A percentile compares a stretch with the other conserved stretches of the same genome.
Conservation (phyloP, 2,329 filamentous ascomycete species). For the Metarhizium guizhouense region DNA sequence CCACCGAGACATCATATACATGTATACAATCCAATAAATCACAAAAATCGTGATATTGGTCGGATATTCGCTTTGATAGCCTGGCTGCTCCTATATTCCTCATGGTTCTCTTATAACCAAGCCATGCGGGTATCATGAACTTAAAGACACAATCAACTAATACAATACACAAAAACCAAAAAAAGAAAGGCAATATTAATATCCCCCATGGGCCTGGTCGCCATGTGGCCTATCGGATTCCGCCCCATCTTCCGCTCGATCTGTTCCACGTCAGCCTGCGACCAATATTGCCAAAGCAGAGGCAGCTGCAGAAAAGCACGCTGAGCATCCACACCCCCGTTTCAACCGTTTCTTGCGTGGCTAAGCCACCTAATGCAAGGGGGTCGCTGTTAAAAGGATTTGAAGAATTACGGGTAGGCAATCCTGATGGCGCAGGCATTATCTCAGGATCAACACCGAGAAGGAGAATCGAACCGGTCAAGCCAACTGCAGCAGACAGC, state of each 20-base stretch:
- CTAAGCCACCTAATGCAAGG: conserved; percentile 38
- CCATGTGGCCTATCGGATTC: conserved; percentile 21
- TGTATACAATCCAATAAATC: neutral
- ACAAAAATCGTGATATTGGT: neutral
- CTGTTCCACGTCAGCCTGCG: conserved; percentile 55
- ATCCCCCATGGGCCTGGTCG: neutral
- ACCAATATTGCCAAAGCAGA: conserved; percentile 95
- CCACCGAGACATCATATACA: neutral
- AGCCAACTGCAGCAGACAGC: conserved; percentile 64
- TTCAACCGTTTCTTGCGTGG: conserved; percentile 56
- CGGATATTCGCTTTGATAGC: neutral
- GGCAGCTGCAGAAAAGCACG: conserved; percentile 86
- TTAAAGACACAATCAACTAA: neutral
- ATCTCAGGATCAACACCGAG: conserved; percentile 70
- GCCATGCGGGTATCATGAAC: neutral
- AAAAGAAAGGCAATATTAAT: neutral
- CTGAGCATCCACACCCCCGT: conserved; percentile 84
- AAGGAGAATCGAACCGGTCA: conserved; percentile 64
- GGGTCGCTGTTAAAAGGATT: neutral
- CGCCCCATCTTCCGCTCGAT: conserved; percentile 37
- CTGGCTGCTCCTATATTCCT: neutral
- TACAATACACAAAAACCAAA: neutral
- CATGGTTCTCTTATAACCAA: neutral
- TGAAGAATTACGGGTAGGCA: conserved; percentile 11
- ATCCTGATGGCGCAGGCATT: conserved; percentile 56